phyloP scores from a whole-genome alignment of 306 rosid genomes.

The Pyrus communis region DNA sequence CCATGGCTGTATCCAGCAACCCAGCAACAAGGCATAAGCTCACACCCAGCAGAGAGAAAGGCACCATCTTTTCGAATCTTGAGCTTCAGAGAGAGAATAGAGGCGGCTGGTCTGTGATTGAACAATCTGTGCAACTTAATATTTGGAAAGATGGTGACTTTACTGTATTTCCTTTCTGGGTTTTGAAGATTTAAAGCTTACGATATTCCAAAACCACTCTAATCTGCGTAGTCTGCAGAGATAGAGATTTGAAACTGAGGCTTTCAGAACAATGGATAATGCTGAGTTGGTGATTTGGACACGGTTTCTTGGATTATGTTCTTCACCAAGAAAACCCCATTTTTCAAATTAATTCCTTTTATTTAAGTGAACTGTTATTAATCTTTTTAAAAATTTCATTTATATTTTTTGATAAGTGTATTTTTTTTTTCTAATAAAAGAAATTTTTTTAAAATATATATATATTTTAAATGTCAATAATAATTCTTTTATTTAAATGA shows the following conservation, averaged over 20 bases:
- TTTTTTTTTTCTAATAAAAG: no score
- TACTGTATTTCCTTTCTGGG: not conserved
- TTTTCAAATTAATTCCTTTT: not conserved
- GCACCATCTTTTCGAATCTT: not conserved
- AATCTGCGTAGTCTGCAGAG: not conserved
- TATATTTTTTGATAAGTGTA: no score
- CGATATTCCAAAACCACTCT: no score
- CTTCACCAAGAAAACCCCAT: not conserved
- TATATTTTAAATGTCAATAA: no score
- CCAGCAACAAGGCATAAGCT: slow-evolving; percentile 9
- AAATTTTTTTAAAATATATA: no score
- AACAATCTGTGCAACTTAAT: not conserved
- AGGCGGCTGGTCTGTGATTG: not conserved
- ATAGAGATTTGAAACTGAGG: not conserved
- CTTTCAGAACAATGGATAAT: not conserved
- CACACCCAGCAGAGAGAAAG: not conserved
- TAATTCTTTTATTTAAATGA: not conserved
- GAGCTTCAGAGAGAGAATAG: not conserved
- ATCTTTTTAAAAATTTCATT: no score
- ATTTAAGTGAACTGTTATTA: no score
- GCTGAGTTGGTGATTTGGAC: not conserved
- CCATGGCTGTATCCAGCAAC: slow-evolving; percentile 33
- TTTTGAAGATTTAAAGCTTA: not conserved
- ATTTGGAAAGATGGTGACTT: not conserved
- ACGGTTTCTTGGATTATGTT: not conserved